Base-by-base conservation (phyloP, 768 basidiomycete species). In the Roridomyces roridus region DNA sequence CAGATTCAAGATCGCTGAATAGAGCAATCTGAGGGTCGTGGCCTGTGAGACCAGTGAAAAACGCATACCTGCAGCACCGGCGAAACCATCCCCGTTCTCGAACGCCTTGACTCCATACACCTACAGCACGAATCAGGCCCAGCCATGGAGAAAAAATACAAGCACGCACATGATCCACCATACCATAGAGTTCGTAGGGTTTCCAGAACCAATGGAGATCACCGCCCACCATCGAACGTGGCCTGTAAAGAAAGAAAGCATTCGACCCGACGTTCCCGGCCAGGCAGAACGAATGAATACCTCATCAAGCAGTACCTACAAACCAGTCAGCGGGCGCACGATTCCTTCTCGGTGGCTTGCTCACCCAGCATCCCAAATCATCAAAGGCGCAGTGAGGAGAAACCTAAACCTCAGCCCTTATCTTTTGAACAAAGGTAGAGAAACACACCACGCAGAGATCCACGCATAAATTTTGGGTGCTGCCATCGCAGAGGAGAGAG, bases 181-280 rank as follows among this genome's bases (percentile, higher is more conserved):
- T 74, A 60, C 85, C 87, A 70, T 89, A 91, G 49, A 84, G 57
- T 57, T 79, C 83, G 68, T 93, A 93, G 3, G 85, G 85, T 50
- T 80, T 78, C 91, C 91, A 94, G 50, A 93, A 83, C 91, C 91
- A 93, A 60, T 90, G 84, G 35, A 92, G 77, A 73, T 93, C 90
- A 3, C 92, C 92, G 0, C 88, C 90, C 37, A 68, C 69, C 75
- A 78, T 76, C 3, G 77, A 78, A 43, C 76, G 74, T 25, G 78
- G 77, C 45, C 77, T 79, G 51, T 49, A 60, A 56, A 39, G 26
- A 17, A 41, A 37, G 35, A 28, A 36, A 51, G 34, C 39, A 46
- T 29, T 25, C 67, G 63, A 76, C n/a, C n/a, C n/a, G n/a, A n/a
- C n/a, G 80, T 78, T 28, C 81, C 80, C 39, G 80, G 74, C 35